Evolutionary conservation across 805 yeast species (phyloP).

Genomic region (Ogataea polymorpha): DNA sequence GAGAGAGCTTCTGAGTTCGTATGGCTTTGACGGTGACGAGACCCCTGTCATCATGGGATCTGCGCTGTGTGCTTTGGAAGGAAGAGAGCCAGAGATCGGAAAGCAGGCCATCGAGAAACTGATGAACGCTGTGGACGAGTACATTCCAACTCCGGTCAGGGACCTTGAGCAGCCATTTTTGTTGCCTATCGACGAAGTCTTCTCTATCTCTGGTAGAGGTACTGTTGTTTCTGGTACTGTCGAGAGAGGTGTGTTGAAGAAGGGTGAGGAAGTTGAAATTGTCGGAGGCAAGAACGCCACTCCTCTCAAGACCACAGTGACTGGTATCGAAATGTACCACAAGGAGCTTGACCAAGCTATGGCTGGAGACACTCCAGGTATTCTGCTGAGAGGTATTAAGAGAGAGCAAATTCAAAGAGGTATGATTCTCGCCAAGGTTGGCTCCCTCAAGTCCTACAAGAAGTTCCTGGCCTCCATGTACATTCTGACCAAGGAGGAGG

Average conservation of each 20-base stretch:
- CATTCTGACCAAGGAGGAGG: conserved; percentile 93
- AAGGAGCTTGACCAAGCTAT: conserved; percentile 95
- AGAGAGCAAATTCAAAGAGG: conserved; percentile 97
- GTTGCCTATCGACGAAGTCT: conserved; percentile 96
- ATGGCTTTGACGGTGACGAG: conserved; percentile 98
- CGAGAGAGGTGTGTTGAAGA: conserved; percentile 95
- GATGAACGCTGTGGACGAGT: conserved; percentile 87
- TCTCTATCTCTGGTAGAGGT: conserved; percentile 99
- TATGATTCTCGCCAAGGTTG: conserved; percentile 94
- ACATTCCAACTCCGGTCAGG: conserved; percentile 95
- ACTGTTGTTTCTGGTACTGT: conserved; percentile 99
- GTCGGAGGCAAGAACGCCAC: conserved; percentile 79
- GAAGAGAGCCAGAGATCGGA: conserved; percentile 87
- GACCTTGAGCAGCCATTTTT: conserved; percentile 94
- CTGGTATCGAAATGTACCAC: conserved; percentile 99
- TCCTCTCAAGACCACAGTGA: conserved; percentile 89
- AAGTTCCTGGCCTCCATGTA: conserved; percentile 92
- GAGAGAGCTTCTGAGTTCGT: conserved; percentile 89
- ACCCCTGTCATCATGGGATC: conserved; percentile 98
- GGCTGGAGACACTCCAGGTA: conserved; percentile 99
- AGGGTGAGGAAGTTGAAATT: conserved; percentile 98
- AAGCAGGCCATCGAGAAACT: conserved; percentile 76
- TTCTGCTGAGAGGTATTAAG: conserved; percentile 95
- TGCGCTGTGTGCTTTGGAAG: conserved; percentile 94
- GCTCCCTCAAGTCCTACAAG: conserved; percentile 86